A percentile compares a stretch with the other conserved stretches of the same genome.
Conservation (phyloP, 257 asterid species). For the Marsdenia floribunda region DNA sequence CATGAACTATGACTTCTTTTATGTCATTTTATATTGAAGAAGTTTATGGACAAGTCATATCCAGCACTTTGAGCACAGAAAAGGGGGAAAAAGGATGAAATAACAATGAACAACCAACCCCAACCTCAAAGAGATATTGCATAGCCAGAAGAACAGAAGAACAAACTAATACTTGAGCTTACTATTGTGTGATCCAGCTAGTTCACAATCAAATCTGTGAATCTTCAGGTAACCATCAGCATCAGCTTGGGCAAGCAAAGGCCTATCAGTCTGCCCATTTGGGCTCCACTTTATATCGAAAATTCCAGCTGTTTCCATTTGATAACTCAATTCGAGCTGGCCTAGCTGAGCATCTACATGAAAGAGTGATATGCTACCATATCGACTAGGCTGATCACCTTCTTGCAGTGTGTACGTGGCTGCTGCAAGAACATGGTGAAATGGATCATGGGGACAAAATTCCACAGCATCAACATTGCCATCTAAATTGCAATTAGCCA, state of each 20-base stretch:
- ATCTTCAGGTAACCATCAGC: constrained; percentile 76
- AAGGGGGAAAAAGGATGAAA: not conserved
- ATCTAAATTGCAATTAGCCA: constrained; percentile 54
- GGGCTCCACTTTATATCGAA: constrained; percentile 93
- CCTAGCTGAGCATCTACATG: constrained; percentile 45
- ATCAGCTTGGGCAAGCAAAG: constrained; percentile 96
- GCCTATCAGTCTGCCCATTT: constrained; percentile 20
- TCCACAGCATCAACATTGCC: constrained; percentile 96
- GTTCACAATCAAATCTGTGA: constrained; percentile 40
- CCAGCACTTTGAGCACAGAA: too few relatives aligned
- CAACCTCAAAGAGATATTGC: not conserved
- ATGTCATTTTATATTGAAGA: too few relatives aligned
- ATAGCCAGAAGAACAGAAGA: not conserved
- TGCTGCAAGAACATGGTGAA: constrained; percentile 68
- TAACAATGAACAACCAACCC: not conserved
- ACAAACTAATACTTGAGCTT: constrained; percentile 1
- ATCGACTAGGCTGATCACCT: constrained; percentile 70
- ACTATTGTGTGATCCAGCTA: constrained; percentile 37
- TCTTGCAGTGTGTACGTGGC: constrained; percentile 91
- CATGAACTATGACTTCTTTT: too few relatives aligned
- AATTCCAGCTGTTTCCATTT: constrained; percentile 63
- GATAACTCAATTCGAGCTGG: constrained; percentile 44
- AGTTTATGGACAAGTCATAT: too few relatives aligned
- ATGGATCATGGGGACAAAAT: constrained; percentile 70
- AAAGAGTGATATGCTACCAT: constrained; percentile 71